Evolutionary conservation across 2,329 filamentous ascomycete genomes (phyloP).

Genomic region (Sporothrix protearum): DNA sequence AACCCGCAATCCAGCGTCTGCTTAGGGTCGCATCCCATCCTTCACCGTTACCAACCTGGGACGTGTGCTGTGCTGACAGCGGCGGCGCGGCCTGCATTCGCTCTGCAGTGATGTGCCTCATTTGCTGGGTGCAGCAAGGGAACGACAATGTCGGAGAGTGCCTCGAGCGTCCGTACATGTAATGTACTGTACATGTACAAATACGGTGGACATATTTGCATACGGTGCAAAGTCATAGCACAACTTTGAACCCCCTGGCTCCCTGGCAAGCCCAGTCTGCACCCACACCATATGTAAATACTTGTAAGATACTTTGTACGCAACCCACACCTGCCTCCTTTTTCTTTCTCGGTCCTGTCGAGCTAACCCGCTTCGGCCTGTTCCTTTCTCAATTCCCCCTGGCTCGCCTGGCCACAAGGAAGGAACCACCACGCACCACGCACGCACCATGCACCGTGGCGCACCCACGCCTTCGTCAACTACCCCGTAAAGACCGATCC

Average conservation of each 20-base stretch:
- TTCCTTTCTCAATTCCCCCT: not conserved
- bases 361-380: conserved; percentile 20
- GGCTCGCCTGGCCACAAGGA: not conserved
- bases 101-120: not conserved
- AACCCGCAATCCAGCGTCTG: not conserved
- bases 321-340: conserved; percentile 15
- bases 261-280: not conserved
- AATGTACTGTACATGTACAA: too few relatives aligned
- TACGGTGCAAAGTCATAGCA: not conserved
- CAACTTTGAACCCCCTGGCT: not conserved
- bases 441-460: conserved; percentile 2
- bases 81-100: not conserved
- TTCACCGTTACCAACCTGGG: not conserved
- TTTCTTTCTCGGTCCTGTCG: not conserved
- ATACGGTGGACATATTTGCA: not conserved
- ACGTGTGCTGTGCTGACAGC: not conserved
- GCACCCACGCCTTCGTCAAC: conserved; percentile 2
- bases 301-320: too few relatives aligned
- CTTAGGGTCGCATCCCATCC: not conserved
- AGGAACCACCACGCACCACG: not conserved
- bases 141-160: too few relatives aligned
- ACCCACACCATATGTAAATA: too few relatives aligned
- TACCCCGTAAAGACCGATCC: not conserved
- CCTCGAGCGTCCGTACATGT: too few relatives aligned
- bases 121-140: not conserved